Evolutionary conservation across 148 eudicot species (phyloP).

Genomic region (Gaultheria prostrata): DNA sequence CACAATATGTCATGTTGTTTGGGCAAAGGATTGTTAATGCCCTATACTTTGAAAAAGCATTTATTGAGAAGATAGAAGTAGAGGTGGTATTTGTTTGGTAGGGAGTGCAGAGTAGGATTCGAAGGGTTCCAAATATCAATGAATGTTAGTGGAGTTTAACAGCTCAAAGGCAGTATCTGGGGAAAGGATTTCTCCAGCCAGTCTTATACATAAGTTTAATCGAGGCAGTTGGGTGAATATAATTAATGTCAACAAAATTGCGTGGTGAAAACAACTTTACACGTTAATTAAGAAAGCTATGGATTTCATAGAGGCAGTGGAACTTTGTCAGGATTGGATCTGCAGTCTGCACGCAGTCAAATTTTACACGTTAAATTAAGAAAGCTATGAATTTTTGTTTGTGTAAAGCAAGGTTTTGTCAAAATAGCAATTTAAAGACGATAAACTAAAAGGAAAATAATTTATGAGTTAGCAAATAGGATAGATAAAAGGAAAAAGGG

Average conservation of each 20-base stretch:
- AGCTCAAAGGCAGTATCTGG: neutral
- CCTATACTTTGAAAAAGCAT: neutral
- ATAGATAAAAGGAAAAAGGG: neutral
- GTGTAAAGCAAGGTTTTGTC: too few species aligned
- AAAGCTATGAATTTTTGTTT: too few species aligned
- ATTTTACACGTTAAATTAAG: too few species aligned
- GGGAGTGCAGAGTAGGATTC: neutral
- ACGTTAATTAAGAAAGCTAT: neutral
- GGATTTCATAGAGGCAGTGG: neutral
- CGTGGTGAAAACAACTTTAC: neutral
- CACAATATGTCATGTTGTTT: too few species aligned
- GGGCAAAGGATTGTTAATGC: neutral
- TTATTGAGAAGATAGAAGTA: neutral
- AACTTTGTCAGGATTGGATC: neutral
- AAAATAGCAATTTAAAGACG: neutral
- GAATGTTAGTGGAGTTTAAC: neutral
- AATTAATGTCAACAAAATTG: neutral
- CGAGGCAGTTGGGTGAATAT: neutral
- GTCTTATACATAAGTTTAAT: neutral
- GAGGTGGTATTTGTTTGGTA: neutral
- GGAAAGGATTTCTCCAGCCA: too few species aligned
- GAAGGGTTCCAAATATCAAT: neutral
- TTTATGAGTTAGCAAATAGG: neutral
- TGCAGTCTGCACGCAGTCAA: too few species aligned
- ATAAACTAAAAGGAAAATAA: neutral